These are phyloP conservation scores for Microsporum canis DNA, from an alignment of 2,329 filamentous ascomycete species.

Conservation along the genomic window DNA sequence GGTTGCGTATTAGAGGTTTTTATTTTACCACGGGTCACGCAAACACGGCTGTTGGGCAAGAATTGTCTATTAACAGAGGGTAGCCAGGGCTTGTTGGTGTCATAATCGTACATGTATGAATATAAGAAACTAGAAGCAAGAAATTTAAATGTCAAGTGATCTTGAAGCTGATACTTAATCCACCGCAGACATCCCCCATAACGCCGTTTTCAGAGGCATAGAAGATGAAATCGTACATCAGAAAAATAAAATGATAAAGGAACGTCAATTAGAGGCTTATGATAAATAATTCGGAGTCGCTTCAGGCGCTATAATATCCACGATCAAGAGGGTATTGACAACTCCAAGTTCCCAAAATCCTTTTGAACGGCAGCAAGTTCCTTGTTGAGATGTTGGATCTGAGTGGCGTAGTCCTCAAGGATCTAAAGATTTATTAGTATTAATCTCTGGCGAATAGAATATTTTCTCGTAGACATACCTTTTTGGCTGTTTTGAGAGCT, in stretches of 20 bases:
- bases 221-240: not conserved
- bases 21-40: not conserved
- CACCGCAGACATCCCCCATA: not conserved
- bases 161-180: not conserved
- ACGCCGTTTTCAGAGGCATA: not conserved
- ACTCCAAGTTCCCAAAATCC: slow-evolving; percentile 48
- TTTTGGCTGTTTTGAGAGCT: slow-evolving; percentile 48
- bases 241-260: not conserved
- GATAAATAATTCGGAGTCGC: not conserved
- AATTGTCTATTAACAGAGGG: not conserved
- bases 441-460: slow-evolving; percentile 8
- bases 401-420: slow-evolving; percentile 40
- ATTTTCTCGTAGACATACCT: slow-evolving; percentile 35
- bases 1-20: not conserved
- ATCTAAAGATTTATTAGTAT: slow-evolving; percentile 27
- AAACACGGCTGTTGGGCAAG: not conserved
- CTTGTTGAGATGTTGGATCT: slow-evolving; percentile 48
- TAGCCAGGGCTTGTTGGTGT: not conserved
- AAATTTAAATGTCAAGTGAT: not conserved
- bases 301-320: not conserved
- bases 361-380: slow-evolving; percentile 48
- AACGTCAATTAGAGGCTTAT: not conserved
- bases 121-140: not conserved
- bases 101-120: slow-evolving; percentile 5
- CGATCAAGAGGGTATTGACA: slow-evolving; percentile 14